Base-by-base conservation (phyloP, 164 flowering plant genomes). In the Sedum album region DNA sequence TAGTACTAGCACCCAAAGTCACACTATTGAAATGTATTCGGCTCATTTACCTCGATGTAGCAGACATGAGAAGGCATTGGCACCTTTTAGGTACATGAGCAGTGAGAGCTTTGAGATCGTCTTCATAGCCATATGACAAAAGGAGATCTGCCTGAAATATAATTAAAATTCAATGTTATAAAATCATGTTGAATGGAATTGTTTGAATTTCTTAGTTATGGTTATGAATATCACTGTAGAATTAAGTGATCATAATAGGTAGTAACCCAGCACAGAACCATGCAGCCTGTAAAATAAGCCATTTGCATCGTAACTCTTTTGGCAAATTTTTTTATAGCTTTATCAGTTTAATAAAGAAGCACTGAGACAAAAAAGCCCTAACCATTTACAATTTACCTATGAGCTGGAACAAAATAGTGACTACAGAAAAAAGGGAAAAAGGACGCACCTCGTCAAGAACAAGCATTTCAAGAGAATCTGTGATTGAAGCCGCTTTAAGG, bases 41-140 rank as follows among this genome's bases (percentile, higher is more conserved):
- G 17, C 31, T 55, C 61, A 55, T 55, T 55, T 51, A 51, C 99
- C 99, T 92, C 73, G 90, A 80, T 10, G 97, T 92, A 23, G 97
- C 97, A 75, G 97, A 95, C 97, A 92, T 88, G 30, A 95, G 94
- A 79, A 95, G 92, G 73, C 97, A 85, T 65, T 95, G 99, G 74
- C 99, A 95, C 46, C 88, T 84, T 57, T 84, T 85, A 57, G 99
- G 93, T 55, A 90, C 71, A 73, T 87, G 84, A 72, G 88, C 73
- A 5, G 86, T 80, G 67, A 92, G 84, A 51, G 89, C 79, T 79
- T 85, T 90, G 36, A 95, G 60, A 79, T 95, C 96, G 65, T 90
- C 92, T 74, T 86, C 97, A 76, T 88, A 91, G 28, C 99, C 97
- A 85, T 85, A 89, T 36, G 96, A 86, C 76, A 95, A 74, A 51